These are phyloP conservation scores for Geotrichum cucujoidarum DNA, from an alignment of 1,139 yeast species.

Conservation along the genomic window DNA sequence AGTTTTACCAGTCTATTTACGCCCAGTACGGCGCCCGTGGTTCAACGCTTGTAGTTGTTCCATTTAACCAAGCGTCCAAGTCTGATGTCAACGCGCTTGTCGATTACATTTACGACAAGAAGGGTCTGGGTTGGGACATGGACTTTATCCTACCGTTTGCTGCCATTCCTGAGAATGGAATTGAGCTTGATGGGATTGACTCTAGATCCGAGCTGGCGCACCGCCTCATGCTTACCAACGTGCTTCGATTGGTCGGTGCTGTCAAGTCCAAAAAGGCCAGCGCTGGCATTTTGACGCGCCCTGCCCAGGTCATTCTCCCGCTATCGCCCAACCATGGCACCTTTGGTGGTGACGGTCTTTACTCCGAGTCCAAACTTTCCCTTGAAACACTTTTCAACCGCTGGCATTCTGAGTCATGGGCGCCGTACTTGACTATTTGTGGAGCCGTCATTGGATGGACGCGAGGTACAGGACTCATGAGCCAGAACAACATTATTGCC, in stretches of 20 bases:
- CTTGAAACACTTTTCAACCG: conserved; percentile 95
- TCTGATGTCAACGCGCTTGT: conserved; percentile 86
- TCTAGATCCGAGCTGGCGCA: conserved; percentile 96
- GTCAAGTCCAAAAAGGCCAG: conserved; percentile 76
- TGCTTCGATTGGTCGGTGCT: conserved; percentile 85
- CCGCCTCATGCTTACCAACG: conserved; percentile 94
- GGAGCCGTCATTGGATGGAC: conserved; percentile 99
- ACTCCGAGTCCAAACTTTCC: conserved; percentile 93
- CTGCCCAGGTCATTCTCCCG: conserved; percentile 95
- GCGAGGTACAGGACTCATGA: conserved; percentile 98
- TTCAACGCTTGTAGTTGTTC: conserved; percentile 88
- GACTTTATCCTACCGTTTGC: conserved; percentile 93
- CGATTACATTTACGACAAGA: conserved; percentile 72
- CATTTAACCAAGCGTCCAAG: conserved; percentile 96
- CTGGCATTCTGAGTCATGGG: conserved; percentile 98
- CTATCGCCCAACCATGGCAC: conserved; percentile 98
- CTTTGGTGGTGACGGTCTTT: conserved; percentile 95
- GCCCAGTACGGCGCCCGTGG: conserved; percentile 90
- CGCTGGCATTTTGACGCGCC: conserved; percentile 65
- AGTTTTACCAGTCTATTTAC: conserved; percentile 89
- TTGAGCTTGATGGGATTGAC: conserved; percentile 86
- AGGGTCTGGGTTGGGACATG: conserved; percentile 97
- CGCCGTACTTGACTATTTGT: conserved; percentile 85
- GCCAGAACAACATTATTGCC: conserved; percentile 93
- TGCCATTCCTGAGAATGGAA: conserved; percentile 97